Evolutionary conservation across 2,329 filamentous ascomycete species (phyloP).

Genomic region (Graphilbum sp.): DNA sequence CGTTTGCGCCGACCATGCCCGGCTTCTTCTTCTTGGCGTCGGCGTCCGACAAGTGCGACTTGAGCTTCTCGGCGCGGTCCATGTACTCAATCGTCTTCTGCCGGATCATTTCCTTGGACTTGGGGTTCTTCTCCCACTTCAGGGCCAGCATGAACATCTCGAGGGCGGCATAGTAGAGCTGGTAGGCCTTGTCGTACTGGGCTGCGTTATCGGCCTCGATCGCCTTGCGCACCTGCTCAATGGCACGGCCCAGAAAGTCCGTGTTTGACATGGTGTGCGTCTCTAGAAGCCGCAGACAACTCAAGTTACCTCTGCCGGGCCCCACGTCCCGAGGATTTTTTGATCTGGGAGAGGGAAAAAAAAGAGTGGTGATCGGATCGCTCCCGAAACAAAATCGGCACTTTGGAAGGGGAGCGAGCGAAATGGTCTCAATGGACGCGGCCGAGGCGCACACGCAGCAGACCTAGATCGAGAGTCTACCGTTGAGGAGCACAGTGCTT

Average conservation of each 20-base stretch:
- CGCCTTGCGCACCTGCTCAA: slow-evolving; percentile 92
- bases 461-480: too few relatives aligned
- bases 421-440: too few relatives aligned
- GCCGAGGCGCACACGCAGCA: too few relatives aligned
- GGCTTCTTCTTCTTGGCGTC: slow-evolving; percentile 57
- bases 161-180: slow-evolving; percentile 86
- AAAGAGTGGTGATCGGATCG: too few relatives aligned
- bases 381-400: too few relatives aligned
- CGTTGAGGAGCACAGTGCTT: too few relatives aligned
- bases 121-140: slow-evolving; percentile 99
- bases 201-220: slow-evolving; percentile 92
- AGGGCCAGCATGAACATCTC: slow-evolving; percentile 97
- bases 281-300: too few relatives aligned
- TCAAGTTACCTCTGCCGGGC: too few relatives aligned
- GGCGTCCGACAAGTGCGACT: slow-evolving; percentile 66
- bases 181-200: slow-evolving; percentile 94
- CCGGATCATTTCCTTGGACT: slow-evolving; percentile 93
- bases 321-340: too few relatives aligned
- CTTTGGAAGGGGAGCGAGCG: too few relatives aligned
- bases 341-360: too few relatives aligned
- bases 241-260: slow-evolving; percentile 92
- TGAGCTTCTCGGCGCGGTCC: slow-evolving; percentile 96
- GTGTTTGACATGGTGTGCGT: slow-evolving; percentile 66
- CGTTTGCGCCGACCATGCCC: slow-evolving; percentile 56
- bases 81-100: slow-evolving; percentile 94